phyloP scores from a whole-genome alignment of 2,329 filamentous ascomycete genomes.

The Cladosporium oxysporum region DNA sequence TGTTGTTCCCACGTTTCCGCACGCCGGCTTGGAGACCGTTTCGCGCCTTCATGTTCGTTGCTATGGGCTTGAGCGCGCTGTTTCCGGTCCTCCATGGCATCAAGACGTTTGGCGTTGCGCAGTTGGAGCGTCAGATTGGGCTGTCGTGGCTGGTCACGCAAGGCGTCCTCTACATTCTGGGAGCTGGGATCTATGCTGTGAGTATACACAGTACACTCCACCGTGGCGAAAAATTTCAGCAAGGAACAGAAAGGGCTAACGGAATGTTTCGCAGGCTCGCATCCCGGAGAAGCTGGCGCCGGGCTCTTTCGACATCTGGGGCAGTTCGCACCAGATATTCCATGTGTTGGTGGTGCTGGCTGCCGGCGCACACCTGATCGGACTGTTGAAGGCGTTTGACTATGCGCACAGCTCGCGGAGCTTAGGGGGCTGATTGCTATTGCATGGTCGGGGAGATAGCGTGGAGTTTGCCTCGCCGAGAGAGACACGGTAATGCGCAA shows the following conservation, averaged over 20 bases:
- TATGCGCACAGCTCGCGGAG: conserved; percentile 62
- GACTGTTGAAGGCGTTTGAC: conserved; percentile 82
- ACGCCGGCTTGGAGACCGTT: conserved; percentile 82
- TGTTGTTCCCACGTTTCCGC: conserved; percentile 79
- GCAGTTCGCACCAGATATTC: conserved; percentile 94
- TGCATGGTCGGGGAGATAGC: conserved; percentile 3
- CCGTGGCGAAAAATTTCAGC: too few relatives aligned
- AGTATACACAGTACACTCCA: conserved; percentile 39
- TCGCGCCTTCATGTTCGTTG: conserved; percentile 82
- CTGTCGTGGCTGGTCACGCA: conserved; percentile 79
- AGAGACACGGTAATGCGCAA: not conserved
- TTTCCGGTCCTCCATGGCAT: conserved; percentile 81
- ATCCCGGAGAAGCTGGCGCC: conserved; percentile 81
- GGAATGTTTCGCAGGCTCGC: conserved; percentile 55
- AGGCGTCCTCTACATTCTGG: conserved; percentile 80
- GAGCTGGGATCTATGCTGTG: conserved; percentile 83
- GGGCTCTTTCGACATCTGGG: conserved; percentile 83
- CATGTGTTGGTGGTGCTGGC: conserved; percentile 86
- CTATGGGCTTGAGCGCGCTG: conserved; percentile 79
- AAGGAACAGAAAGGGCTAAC: not conserved
- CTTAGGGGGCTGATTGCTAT: conserved; percentile 4
- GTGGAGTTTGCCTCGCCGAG: not conserved
- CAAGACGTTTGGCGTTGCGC: conserved; percentile 63
- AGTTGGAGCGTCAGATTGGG: conserved; percentile 72
- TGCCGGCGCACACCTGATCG: conserved; percentile 76